Evolutionary conservation across 139 green algal genomes (phyloP).

Genomic region (Chlamydomonas sphaeroides): DNA sequence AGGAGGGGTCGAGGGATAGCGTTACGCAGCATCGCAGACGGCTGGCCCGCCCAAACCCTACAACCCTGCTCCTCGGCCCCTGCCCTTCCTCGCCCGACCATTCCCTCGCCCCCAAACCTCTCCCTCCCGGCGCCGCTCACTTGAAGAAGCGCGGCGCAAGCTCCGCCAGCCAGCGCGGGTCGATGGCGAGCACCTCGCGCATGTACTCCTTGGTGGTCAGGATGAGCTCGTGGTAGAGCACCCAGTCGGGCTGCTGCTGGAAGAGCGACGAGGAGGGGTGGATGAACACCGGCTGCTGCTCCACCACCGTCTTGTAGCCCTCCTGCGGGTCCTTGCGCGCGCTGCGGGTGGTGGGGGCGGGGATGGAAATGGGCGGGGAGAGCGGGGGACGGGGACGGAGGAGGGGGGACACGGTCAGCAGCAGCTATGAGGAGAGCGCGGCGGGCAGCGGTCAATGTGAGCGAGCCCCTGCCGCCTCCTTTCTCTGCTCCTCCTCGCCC

Average conservation of each 20-base stretch:
- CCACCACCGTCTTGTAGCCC: constrained; percentile 79
- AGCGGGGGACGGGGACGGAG: no score
- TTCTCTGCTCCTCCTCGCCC: no score
- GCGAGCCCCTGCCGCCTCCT: no score
- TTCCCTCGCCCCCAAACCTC: no score
- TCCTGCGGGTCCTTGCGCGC: constrained; percentile 78
- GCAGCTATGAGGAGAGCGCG: no score
- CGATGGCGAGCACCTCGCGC: constrained; percentile 89
- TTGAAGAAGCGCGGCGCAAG: constrained; percentile 98
- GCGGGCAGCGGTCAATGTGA: no score
- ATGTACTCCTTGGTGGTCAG: constrained; percentile 99
- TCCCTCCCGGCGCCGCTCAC: not conserved
- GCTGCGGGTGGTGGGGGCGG: not conserved
- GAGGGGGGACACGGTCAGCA: no score
- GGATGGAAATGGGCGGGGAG: not conserved
- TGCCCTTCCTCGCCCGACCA: no score
- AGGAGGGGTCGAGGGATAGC: no score
- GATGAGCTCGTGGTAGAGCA: constrained; percentile 86
- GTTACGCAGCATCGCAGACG: not conserved
- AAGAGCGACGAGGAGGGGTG: constrained; percentile 91
- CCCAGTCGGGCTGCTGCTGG: constrained; percentile 90
- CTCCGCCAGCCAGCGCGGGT: constrained; percentile 96
- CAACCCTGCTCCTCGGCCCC: no score
- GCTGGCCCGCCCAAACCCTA: no score
- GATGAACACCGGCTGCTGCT: constrained; percentile 97